Conservation (phyloP, 1,284 basidiomycete species). For the Taiwanofungus camphoratus region DNA sequence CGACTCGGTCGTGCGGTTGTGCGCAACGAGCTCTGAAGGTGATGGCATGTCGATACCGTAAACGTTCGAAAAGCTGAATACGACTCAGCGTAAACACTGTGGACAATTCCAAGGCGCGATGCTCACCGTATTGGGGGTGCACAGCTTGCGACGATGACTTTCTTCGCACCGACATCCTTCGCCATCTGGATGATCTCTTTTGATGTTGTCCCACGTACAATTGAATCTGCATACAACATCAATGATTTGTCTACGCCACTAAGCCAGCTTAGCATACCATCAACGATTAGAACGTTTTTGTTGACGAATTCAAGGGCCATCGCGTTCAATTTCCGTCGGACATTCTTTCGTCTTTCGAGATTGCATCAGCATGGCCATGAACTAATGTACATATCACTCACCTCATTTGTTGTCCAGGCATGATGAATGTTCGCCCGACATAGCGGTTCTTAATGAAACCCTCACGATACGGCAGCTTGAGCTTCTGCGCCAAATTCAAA, state of each 20-base stretch:
- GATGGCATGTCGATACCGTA: constrained; percentile 99
- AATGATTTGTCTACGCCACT: constrained; percentile 1
- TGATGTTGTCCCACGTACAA: constrained; percentile 97
- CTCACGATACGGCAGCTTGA: constrained; percentile 91
- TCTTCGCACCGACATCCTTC: constrained; percentile 97
- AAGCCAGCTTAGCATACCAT: constrained; percentile 51
- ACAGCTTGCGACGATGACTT: constrained; percentile 95
- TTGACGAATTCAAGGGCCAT: constrained; percentile 98
- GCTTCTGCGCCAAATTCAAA: constrained; percentile 89
- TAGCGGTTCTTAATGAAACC: constrained; percentile 99
- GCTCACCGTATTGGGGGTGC: constrained; percentile 87
- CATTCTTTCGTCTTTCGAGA: constrained; percentile 78
- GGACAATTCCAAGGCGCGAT: background rate
- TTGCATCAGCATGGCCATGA: background rate
- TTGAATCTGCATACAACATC: constrained; percentile 66
- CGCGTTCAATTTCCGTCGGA: constrained; percentile 93
- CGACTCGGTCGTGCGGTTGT: constrained; percentile 70
- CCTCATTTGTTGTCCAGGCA: constrained; percentile 97
- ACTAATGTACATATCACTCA: constrained; percentile 24
- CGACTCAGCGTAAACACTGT: background rate
- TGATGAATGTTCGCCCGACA: constrained; percentile 98
- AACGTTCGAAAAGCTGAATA: constrained; percentile 80
- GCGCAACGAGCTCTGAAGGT: constrained; percentile 87
- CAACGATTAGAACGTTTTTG: constrained; percentile 94
- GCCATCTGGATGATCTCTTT: constrained; percentile 99